Base-by-base conservation (phyloP, 1,284 basidiomycete genomes). In the Boletus mariae region DNA sequence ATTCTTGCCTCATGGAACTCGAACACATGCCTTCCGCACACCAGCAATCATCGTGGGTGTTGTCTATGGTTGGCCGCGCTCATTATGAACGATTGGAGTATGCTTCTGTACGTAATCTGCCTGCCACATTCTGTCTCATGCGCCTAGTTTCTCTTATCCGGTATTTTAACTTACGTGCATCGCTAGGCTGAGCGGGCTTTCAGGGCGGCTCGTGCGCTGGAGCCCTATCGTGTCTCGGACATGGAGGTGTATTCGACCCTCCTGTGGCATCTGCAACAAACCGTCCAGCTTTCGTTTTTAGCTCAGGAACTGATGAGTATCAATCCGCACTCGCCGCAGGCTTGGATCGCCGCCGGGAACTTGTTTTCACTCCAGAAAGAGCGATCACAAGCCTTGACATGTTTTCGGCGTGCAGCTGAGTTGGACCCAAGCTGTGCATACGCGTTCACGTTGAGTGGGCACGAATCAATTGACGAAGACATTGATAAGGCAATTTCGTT, bases 221-320 rank as follows among this genome's bases (percentile, higher is more conserved):
- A 96, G 58, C 94, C 93, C 8, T 89, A 92, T 75, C 83, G 91
- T 26, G 70, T 94, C 51, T 83, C 82, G 74, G 90, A 93, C 67
- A 94, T 95, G 90, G 94, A 97, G 70, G 82, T 92, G 40, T 96
- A 92, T 73, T 96, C 94, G 38, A 96, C 95, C 11, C 79, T 95
- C 34, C 76, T 98, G 46, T 98, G 94, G 94, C 94, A 98, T 71
- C 75, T 95, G 45, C 85, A 90, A 64, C 80, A 84, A 59, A 82
- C 83, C 56, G 84, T 92, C 38, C 81, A 87, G 59, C 79, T 98
- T 47, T 94, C 94, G 2, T 91, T 87, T 73, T 79, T 98, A 38
- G 90, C 94, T 1, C 94, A 97, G 71, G 90, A 94, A 60, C 76
- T 98, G 44, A 80, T 95, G 59, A 83, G 85, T 45, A 86, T 94